Evolutionary conservation across 2,329 filamentous ascomycete genomes (phyloP), one percentile per base, ranked within the genome.

Genomic region (Penicillium hordei): DNA sequence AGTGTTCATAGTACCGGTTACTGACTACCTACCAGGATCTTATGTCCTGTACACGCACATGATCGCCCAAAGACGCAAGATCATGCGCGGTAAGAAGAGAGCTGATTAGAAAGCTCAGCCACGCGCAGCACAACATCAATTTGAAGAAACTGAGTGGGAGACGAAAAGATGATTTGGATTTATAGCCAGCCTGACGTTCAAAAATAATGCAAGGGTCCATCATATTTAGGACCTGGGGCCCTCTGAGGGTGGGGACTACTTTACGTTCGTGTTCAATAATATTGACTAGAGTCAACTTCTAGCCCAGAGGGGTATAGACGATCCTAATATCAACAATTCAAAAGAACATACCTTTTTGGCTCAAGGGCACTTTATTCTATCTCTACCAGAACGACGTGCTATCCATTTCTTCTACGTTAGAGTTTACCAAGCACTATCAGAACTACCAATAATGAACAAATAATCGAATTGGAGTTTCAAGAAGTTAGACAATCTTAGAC

Each of bases 11-110:
- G 13, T 29, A 23, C 31, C 3, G 4, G 23, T 10, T 57, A 52
- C 65, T 70, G 46, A 70, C 54, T 21, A 19, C 5, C 15, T 21
- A 39, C 0, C 60, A 89, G 91, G 79, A 70, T 85, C 90, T 4
- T 96, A 94, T 69, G 83, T 95, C 55, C 78, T 97, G 57, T 97
- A 94, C 73, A 91, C 90, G 23, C 90, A 99, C 76, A 97, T 99
- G 94, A 90, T 97, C 82, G 82, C 83, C 60, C 94, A 99, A 82
- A 83, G 93, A 66, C 83, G 85, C 65, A 96, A 91, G 83, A 85
- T 93, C 53, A 80, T 91, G 79, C 84, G 85, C 54, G 83, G 82
- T 40, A 84, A 86, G 70, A 84, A 83, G 75, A 75, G 72, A 55
- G 71, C 71, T 27, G 65, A 67, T 59, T 75, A 71, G 64, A 50